Evolutionary conservation across 257 asterid genomes (phyloP).

Genomic region (Paraleonurus japonicus): DNA sequence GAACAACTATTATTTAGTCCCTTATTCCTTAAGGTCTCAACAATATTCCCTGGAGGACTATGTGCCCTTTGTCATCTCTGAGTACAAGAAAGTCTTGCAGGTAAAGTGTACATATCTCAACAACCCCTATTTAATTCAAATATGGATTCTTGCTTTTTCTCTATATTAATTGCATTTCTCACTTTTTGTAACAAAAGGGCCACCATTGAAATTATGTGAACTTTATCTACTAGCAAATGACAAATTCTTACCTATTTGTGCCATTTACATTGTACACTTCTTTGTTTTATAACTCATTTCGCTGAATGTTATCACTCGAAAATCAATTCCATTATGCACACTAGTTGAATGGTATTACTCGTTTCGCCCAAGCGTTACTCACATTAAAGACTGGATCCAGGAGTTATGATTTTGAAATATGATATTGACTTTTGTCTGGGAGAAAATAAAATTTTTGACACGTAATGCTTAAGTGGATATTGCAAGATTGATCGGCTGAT

Average conservation of each 20-base stretch:
- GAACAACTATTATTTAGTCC: conserved; percentile 76
- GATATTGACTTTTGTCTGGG: not conserved
- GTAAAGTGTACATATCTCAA: conserved; percentile 28
- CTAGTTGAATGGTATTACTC: too few relatives aligned
- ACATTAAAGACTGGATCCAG: not conserved
- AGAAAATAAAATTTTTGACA: too few relatives aligned
- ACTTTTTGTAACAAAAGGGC: not conserved
- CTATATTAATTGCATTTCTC: not conserved
- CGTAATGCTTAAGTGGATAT: not conserved
- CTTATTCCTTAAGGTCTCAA: conserved; percentile 58
- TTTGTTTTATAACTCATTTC: too few relatives aligned
- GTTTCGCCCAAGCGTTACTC: too few relatives aligned
- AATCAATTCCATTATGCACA: too few relatives aligned
- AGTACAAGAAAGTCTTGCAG: conserved; percentile 61
- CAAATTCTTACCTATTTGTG: too few relatives aligned
- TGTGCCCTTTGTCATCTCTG: conserved; percentile 52
- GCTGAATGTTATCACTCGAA: too few relatives aligned
- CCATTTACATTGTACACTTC: too few relatives aligned
- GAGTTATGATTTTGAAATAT: not conserved
- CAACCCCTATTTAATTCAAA: not conserved
- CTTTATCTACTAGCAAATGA: not conserved
- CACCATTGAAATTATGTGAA: not conserved
- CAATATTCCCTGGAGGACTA: conserved; percentile 55
- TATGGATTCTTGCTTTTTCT: too few relatives aligned
- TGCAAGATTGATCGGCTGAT: not conserved